Conservation (phyloP, 176 grass and related monocot genomes). For the Pontederia crassipes region DNA sequence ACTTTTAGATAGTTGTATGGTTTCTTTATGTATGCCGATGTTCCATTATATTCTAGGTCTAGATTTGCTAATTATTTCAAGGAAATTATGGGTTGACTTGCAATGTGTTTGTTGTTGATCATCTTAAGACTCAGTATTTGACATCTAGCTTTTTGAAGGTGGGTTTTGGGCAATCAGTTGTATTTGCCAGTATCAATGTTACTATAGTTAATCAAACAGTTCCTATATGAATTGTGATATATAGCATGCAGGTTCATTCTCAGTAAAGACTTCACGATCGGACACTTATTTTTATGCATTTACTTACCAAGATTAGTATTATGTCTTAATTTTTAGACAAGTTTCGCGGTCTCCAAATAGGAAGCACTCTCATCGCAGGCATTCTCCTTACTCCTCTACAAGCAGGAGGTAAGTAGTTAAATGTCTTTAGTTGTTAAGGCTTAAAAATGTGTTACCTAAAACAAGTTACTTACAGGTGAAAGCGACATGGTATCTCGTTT, state of each 20-base stretch:
- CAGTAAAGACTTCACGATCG: slow-evolving; percentile 56
- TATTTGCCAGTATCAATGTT: no score
- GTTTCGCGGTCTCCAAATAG: slow-evolving; percentile 89
- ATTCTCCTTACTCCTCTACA: slow-evolving; percentile 57
- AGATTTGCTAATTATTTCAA: no score
- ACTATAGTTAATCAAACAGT: no score
- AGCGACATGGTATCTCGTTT: neutral
- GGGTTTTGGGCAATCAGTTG: no score
- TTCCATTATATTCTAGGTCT: no score
- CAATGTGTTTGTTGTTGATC: no score
- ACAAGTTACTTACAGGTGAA: slow-evolving; percentile 8
- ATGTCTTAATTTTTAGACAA: slow-evolving; percentile 89
- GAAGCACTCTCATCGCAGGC: slow-evolving; percentile 85
- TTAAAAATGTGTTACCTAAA: slow-evolving; percentile 9
- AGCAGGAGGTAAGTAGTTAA: slow-evolving; percentile 51
- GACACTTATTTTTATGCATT: slow-evolving; percentile 24
- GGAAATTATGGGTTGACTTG: no score
- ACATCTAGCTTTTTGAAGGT: no score
- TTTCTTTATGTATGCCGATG: no score
- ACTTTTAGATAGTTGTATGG: no score
- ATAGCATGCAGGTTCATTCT: slow-evolving; percentile 38
- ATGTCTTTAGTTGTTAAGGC: slow-evolving; percentile 11
- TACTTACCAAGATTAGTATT: slow-evolving; percentile 61
- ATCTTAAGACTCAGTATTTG: no score
- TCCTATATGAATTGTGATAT: neutral